Base-by-base conservation (phyloP, 2,329 filamentous ascomycete species). In the Arthrobotrys megalospora region DNA sequence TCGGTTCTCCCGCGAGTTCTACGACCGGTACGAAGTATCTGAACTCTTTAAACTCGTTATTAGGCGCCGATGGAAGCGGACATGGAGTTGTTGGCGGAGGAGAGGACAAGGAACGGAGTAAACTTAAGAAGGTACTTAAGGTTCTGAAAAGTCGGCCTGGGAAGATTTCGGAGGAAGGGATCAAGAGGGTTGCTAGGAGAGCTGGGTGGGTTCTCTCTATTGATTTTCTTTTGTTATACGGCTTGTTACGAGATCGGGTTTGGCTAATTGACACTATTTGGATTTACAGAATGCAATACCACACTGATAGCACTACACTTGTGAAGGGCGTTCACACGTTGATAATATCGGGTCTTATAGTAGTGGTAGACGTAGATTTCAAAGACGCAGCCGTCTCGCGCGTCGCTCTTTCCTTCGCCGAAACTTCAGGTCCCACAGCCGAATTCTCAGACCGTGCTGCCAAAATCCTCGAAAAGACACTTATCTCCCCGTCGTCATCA, bases 111-210 rank as follows among this genome's bases (percentile, higher is more conserved):
- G 70, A 75, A 41, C 58, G 69, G 55, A 69, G 69, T 28, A 79
- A 76, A 41, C 58, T 75, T 28, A 77, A 53, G 63, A 60, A 62
- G 45, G 72, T 82, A 16, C 75, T 82, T n/a, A 80, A 80, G 36
- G 66, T 81, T 19, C 62, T 82, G 0, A 80, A 80, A 14, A 55
- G 62, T 38, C 63, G 78, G 10, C 81, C 81, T 4, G 81, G 81
- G 16, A 68, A 81, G 48, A 81, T 95, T 43, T 93, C 91, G 80
- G 91, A 93, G 82, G 90, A 91, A 34, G 91, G 91, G 1, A 86
- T 96, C n/a, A 90, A 92, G 83, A 87, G 91, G 67, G 85, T 95
- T 34, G 91, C 90, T 7, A 88, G 89, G 81, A 87, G 89, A 68
- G 87, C 91, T 67, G 91, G 91, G 19, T 82, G 53, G 14, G 77